Evolutionary conservation across 495 filamentous ascomycete species (phyloP), one percentile per base, ranked within the genome.

Genomic region (Halenospora varia): DNA sequence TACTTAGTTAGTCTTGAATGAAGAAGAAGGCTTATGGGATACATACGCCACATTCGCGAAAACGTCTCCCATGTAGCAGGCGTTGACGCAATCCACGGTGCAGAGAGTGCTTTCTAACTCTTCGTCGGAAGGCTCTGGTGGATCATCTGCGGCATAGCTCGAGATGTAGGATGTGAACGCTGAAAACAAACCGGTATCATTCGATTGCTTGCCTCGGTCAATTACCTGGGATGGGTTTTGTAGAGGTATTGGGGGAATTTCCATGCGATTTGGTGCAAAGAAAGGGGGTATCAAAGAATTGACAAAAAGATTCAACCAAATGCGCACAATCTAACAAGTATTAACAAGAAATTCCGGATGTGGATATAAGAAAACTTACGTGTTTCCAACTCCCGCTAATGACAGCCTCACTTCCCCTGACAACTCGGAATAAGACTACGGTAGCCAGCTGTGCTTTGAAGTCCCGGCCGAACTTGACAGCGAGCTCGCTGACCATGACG

Each of bases 401-500:
- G 3, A 88, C 78, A 52, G 77, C 72, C 72, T 97, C 93, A 61
- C 91, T 95, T 22, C 88, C 88, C 50, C 82, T 82, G 42, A 97
- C 81, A 41, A 99, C 88, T 40, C 90, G 82, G 77, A 97, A 99
- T 45, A 99, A 74, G 26, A 97, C 90, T 51, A 97, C 84, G 41
- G 91, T 96, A 22, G 95, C 95, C 54, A 97, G 72, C 69, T 97
- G 92, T 26, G 92, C 93, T 66, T 90, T 87, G 69, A 92, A 90
- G 66, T 99, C 93, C 56, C 93, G 79, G 22, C 94, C 94, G 73
- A 99, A 96, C 67, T 92, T 92, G 61, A 99, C 94, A 52, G 94
- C 94, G 53, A 96, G 79, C 76, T 99, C 93, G 68, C 94, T 97
- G 64, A 99, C 94, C 94, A 99, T 99, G 24, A 99, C 90, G 63